Conservation (phyloP, 768 basidiomycete species). For the Kwoniella pini region DNA sequence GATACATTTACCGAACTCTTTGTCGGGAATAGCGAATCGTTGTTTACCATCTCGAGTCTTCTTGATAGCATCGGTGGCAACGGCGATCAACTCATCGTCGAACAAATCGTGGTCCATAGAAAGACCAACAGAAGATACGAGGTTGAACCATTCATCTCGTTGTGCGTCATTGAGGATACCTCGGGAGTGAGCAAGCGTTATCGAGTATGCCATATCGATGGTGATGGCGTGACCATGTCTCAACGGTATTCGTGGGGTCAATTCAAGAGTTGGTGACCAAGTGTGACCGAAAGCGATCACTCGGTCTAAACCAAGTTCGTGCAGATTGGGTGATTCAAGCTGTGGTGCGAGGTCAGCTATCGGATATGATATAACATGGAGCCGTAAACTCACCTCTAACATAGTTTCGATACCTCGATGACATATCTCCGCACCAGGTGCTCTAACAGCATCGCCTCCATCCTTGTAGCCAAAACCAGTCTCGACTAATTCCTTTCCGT, state of each 20-base stretch:
- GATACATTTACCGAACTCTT: conserved; percentile 52
- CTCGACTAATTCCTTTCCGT: conserved; percentile 54
- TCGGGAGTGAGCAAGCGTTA: conserved; percentile 54
- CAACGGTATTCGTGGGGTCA: conserved; percentile 53
- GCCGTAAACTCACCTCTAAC: conserved; percentile 53
- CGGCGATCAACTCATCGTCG: conserved; percentile 47
- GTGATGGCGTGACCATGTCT: conserved; percentile 55
- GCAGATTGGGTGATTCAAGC: conserved; percentile 55
- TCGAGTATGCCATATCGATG: conserved; percentile 56
- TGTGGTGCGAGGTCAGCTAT: conserved; percentile 2
- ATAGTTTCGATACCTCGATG: conserved; percentile 55
- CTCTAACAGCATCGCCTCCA: conserved; percentile 40
- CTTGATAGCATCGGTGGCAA: conserved; percentile 54
- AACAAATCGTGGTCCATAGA: conserved; percentile 55
- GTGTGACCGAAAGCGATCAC: conserved; percentile 56
- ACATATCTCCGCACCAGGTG: conserved; percentile 51
- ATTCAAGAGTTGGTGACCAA: conserved; percentile 53
- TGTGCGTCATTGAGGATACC: conserved; percentile 52
- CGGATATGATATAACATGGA: too few relatives aligned
- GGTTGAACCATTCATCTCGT: conserved; percentile 54
- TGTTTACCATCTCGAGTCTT: conserved; percentile 53
- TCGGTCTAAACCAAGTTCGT: conserved; percentile 55
- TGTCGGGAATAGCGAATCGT: conserved; percentile 54
- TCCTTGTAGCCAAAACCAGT: conserved; percentile 54
- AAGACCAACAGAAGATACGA: conserved; percentile 51